A percentile compares a stretch with the other conserved stretches of the same genome.
Conservation (phyloP, 2,329 filamentous ascomycete genomes). For the Aureobasidium sp. region DNA sequence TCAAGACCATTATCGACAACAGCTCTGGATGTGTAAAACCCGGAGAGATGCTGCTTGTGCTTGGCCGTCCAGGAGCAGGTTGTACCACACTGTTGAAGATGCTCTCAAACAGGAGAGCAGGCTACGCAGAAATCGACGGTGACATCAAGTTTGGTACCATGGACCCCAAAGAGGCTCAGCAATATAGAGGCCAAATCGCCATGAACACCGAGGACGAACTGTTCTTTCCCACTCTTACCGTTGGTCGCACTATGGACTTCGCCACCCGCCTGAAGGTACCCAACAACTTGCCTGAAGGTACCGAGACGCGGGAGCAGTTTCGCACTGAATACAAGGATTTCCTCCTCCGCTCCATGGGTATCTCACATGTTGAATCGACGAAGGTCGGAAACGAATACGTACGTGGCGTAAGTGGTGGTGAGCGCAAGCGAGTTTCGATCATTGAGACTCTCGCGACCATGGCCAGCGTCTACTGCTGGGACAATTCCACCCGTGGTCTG, state of each 20-base stretch:
- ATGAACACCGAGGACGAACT: slow-evolving; percentile 43
- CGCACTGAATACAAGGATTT: slow-evolving; percentile 46
- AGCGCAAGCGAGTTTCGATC: slow-evolving; percentile 63
- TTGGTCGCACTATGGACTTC: slow-evolving; percentile 50
- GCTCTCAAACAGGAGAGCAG: slow-evolving; percentile 55
- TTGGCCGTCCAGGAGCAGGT: slow-evolving; percentile 47
- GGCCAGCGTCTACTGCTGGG: slow-evolving; percentile 58
- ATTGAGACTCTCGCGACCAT: slow-evolving; percentile 55
- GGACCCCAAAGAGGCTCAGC: slow-evolving; percentile 34
- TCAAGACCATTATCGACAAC: slow-evolving; percentile 57
- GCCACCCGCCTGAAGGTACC: slow-evolving; percentile 48
- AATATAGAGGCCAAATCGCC: slow-evolving; percentile 39
- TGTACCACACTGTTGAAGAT: slow-evolving; percentile 67
- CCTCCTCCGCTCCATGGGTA: slow-evolving; percentile 51
- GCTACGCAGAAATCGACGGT: slow-evolving; percentile 27
- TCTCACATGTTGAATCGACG: no score
- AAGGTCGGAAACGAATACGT: slow-evolving; percentile 62
- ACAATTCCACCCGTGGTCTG: slow-evolving; percentile 59
- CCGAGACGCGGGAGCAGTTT: slow-evolving; percentile 39
- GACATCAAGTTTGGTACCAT: slow-evolving; percentile 49
- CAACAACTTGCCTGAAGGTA: slow-evolving; percentile 30
- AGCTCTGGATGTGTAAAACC: slow-evolving; percentile 61
- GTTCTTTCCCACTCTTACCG: slow-evolving; percentile 52
- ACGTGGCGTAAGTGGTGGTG: slow-evolving; percentile 61
- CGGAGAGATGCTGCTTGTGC: slow-evolving; percentile 35